A percentile compares a stretch with the other conserved stretches of the same genome.
Evolutionary conservation across 192 early-diverging fungal species (phyloP).

Genomic region (Coemansia sp.): DNA sequence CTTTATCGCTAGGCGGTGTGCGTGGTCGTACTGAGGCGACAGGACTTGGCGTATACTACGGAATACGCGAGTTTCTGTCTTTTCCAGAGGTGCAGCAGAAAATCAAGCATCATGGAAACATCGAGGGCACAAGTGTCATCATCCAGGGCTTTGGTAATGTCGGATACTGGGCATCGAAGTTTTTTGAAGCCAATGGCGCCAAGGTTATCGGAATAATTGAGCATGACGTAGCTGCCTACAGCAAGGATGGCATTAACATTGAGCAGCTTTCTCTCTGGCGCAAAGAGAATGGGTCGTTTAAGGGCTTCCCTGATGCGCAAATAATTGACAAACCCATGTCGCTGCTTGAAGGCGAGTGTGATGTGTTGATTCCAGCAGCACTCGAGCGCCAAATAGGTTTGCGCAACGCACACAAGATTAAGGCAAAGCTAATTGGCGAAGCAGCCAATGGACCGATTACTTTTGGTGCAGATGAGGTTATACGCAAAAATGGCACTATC

Average conservation of each 20-base stretch:
- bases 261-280: slow-evolving; percentile 66
- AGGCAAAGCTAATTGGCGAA: slow-evolving; percentile 79
- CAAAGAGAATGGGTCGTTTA: slow-evolving; percentile 65
- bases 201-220: slow-evolving; percentile 74
- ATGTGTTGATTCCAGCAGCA: slow-evolving; percentile 79
- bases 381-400: slow-evolving; percentile 77
- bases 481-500: slow-evolving; percentile 60
- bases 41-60: slow-evolving; percentile 78
- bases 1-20: slow-evolving; percentile 74
- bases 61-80: slow-evolving; percentile 74
- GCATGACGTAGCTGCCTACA: slow-evolving; percentile 66
- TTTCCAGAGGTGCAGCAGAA: slow-evolving; percentile 77
- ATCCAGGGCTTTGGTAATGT: slow-evolving; percentile 88
- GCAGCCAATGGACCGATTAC: slow-evolving; percentile 82
- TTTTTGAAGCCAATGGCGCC: slow-evolving; percentile 77
- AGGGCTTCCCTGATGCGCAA: slow-evolving; percentile 61
- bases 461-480: slow-evolving; percentile 66
- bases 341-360: slow-evolving; percentile 74
- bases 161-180: slow-evolving; percentile 79
- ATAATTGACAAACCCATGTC: slow-evolving; percentile 58
- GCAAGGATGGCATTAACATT: slow-evolving; percentile 63
- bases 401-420: slow-evolving; percentile 68
- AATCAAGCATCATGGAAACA: slow-evolving; percentile 59
- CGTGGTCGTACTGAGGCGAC: slow-evolving; percentile 81
- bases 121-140: slow-evolving; percentile 64